A percentile compares a stretch with the other conserved stretches of the same genome.
phyloP scores from a whole-genome alignment of 2,329 filamentous ascomycete genomes.

The Aspergillus terreus region DNA sequence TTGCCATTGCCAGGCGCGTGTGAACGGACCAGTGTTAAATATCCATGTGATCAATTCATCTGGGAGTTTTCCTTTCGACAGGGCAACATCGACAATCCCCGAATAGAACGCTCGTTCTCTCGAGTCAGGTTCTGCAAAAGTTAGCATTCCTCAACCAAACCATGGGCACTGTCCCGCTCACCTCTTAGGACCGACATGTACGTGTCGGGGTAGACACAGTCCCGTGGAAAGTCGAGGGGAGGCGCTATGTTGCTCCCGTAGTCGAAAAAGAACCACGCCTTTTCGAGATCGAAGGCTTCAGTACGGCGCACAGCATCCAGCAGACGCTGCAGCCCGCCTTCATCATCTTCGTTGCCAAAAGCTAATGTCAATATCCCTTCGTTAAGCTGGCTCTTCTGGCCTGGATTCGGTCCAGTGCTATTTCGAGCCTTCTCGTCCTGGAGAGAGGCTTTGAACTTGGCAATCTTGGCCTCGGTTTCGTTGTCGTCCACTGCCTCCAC shows the following conservation, averaged over 20 bases:
- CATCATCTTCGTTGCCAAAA: constrained; percentile 43
- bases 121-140: constrained; percentile 41
- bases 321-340: constrained; percentile 45
- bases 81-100: constrained; percentile 58
- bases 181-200: constrained; percentile 33
- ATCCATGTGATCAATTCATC: constrained; percentile 67
- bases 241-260: constrained; percentile 19
- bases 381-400: constrained; percentile 22
- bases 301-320: constrained; percentile 58
- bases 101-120: constrained; percentile 60
- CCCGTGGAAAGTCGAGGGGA: constrained; percentile 31
- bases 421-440: constrained; percentile 6
- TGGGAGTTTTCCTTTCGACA: constrained; percentile 49
- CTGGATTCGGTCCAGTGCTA: not conserved
- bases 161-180: constrained; percentile 10
- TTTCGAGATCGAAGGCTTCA: constrained; percentile 53
- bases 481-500: constrained; percentile 58
- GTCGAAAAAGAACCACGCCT: constrained; percentile 57
- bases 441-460: constrained; percentile 34
- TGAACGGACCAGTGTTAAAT: constrained; percentile 30
- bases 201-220: constrained; percentile 26
- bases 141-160: constrained; percentile 4
- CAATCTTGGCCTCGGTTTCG: constrained; percentile 53
- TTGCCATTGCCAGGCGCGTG: not conserved
- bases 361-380: constrained; percentile 42